A percentile compares a stretch with the other conserved stretches of the same genome.
Evolutionary conservation across 768 basidiomycete genomes (phyloP).

Genomic region (Boletus coccyginus): DNA sequence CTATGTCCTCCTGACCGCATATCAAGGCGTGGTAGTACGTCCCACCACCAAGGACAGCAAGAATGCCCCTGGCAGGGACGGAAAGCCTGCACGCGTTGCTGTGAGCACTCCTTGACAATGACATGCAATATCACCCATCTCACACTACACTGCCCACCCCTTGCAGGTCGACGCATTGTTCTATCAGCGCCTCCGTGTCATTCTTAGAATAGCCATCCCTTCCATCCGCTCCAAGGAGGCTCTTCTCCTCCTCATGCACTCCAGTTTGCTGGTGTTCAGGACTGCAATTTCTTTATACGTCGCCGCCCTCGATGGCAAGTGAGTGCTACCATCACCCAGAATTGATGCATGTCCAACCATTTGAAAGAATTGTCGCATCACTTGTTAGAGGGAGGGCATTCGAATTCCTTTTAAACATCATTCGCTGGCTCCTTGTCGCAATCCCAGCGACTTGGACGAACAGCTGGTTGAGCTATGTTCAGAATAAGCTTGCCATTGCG

Average conservation of each 20-base stretch:
- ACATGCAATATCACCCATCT: background rate
- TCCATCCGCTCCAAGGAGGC: constrained; percentile 84
- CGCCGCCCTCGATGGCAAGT: constrained; percentile 91
- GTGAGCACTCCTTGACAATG: constrained; percentile 39
- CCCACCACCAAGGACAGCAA: constrained; percentile 25
- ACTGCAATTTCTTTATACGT: constrained; percentile 94
- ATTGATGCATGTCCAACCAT: background rate
- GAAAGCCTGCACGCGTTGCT: constrained; percentile 61
- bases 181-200: constrained; percentile 71
- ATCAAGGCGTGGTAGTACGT: constrained; percentile 51
- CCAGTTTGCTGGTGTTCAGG: constrained; percentile 81
- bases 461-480: constrained; percentile 89
- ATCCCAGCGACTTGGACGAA: constrained; percentile 93
- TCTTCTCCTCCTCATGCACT: constrained; percentile 82
- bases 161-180: constrained; percentile 86
- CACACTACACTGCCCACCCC: background rate
- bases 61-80: constrained; percentile 25
- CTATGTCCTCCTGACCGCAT: constrained; percentile 67
- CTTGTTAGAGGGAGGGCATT: constrained; percentile 82
- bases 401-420: constrained; percentile 80
- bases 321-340: constrained; percentile 25
- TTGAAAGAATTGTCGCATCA: constrained; percentile 83
- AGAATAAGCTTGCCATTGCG: constrained; percentile 88
- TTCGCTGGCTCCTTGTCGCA: constrained; percentile 88
- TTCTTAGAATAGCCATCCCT: constrained; percentile 88